phyloP scores from a whole-genome alignment of 2,329 filamentous ascomycete species.

The Colletotrichum liriopes region DNA sequence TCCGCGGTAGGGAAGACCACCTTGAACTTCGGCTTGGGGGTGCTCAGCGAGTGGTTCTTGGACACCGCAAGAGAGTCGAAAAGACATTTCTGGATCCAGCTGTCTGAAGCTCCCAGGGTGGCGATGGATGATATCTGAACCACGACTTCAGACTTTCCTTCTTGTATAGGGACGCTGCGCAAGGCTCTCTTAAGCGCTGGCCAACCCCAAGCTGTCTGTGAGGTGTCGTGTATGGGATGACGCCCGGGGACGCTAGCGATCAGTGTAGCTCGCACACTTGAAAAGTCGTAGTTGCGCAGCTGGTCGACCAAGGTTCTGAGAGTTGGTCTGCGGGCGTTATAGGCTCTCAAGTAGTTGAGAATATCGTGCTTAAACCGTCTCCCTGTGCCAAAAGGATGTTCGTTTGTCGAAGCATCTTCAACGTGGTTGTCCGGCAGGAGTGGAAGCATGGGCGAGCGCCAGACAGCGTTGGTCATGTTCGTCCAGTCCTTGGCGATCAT shows the following conservation, averaged over 20 bases:
- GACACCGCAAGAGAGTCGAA: conserved; percentile 65
- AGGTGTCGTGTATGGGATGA: conserved; percentile 65
- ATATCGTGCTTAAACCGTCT: conserved; percentile 83
- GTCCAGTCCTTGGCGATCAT: conserved; percentile 92
- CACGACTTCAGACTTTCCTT: conserved; percentile 65
- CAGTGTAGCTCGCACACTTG: conserved; percentile 76
- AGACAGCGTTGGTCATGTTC: conserved; percentile 89
- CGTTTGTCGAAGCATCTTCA: background rate
- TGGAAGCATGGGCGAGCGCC: conserved; percentile 82
- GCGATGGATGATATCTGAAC: conserved; percentile 86
- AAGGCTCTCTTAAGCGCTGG: conserved; percentile 75
- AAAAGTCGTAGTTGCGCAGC: conserved; percentile 79
- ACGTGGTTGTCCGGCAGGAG: conserved; percentile 49
- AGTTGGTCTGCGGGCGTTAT: conserved; percentile 71
- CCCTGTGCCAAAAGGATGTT: conserved; percentile 58
- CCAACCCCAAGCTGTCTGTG: conserved; percentile 83
- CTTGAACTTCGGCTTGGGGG: conserved; percentile 68
- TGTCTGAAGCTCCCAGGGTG: conserved; percentile 78
- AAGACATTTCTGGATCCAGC: conserved; percentile 79
- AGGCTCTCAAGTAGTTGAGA: conserved; percentile 79
- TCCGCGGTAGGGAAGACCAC: conserved; percentile 86
- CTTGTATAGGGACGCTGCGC: conserved; percentile 63
- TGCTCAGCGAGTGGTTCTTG: conserved; percentile 43
- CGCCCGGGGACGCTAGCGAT: conserved; percentile 85
- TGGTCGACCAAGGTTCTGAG: conserved; percentile 70